These are phyloP conservation scores for Oryza punctata DNA, from an alignment of 176 grass and related monocot genomes.

Conservation along the genomic window DNA sequence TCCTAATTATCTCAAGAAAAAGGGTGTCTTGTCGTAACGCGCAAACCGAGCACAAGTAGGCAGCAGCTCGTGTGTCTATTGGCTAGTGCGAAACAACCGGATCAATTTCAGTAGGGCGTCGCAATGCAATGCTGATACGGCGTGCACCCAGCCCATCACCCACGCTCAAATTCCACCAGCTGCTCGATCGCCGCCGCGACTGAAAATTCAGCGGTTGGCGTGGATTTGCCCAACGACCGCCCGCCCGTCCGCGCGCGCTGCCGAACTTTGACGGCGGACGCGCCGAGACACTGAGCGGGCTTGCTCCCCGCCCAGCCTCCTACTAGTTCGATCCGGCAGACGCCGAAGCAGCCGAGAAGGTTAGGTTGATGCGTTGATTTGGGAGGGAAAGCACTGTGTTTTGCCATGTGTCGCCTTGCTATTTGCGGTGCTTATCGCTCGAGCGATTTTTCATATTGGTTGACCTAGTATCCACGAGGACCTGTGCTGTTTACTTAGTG, in stretches of 20 bases:
- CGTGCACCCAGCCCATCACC: not conserved
- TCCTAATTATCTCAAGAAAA: not conserved
- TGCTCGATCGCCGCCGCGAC: not conserved
- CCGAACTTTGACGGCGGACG: conserved; percentile 43
- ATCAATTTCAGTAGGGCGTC: not conserved
- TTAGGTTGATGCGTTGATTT: not conserved
- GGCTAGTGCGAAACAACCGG: not conserved
- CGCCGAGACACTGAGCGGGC: not conserved
- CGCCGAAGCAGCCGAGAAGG: conserved; percentile 45
- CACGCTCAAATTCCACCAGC: not conserved
- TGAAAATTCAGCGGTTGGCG: not conserved
- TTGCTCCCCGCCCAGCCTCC: not conserved
- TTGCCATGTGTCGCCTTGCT: not conserved
- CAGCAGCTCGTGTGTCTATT: not conserved
- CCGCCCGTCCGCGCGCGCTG: conserved; percentile 2
- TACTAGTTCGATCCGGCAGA: conserved; percentile 20
- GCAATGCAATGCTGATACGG: not conserved
- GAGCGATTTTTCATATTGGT: not conserved
- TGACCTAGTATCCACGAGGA: conserved; percentile 20
- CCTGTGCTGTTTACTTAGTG: not conserved
- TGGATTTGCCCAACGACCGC: not conserved
- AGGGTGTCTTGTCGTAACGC: not conserved
- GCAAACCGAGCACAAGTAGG: not conserved
- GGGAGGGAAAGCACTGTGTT: not conserved
- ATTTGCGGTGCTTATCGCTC: conserved; percentile 13